Evolutionary conservation across 2,329 filamentous ascomycete genomes (phyloP), one percentile per base, ranked within the genome.

Genomic region (Cladosporium austrohemisphaericum): DNA sequence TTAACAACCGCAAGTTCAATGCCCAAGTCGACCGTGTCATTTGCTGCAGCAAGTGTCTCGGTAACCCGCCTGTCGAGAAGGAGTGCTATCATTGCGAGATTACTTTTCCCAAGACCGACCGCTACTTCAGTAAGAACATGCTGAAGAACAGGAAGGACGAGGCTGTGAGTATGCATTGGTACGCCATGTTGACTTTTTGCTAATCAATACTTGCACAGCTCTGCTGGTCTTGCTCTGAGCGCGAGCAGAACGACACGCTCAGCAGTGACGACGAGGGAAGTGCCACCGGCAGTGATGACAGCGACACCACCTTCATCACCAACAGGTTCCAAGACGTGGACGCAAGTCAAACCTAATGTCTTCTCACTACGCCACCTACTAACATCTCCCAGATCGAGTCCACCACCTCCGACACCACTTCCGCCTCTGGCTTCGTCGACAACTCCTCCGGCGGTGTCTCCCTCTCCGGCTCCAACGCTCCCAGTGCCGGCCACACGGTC

Each of bases 71-170:
- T 13, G 49, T 55, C 36, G 61, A 63, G 52, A 46, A 62, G 25
- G 31, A 53, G 11, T 65, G 62, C 55, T 44, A 46, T 51, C 36
- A 50, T 22, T 65, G 62, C 48, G 53, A 57, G 14, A 16, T 38
- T 18, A 47, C 44, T 11, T 47, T 22, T 18, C 44, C 41, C n/a
- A 33, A 20, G 10, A 35, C 31, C n/a, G 31, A 26, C 29, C 20
- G 20, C 13, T 45, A 45, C 31, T 33, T 35, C 41, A 35, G 29
- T 10, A 45, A 45, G 29, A 45, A 6, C 29, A 25, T 26, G 41
- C 22, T 35, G 11, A 45, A 35, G 41, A 35, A 44, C 5, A n/a
- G 19, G 14, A 46, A 47, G 44, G 44, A 47, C 3, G 33, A 47
- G 25, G 44, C 44, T 13, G 41, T 45, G n/a, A n/a, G n/a, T n/a